Evolutionary conservation across 1,284 basidiomycete species (phyloP), one percentile per base, ranked within the genome.

Genomic region (Irpex sp.): DNA sequence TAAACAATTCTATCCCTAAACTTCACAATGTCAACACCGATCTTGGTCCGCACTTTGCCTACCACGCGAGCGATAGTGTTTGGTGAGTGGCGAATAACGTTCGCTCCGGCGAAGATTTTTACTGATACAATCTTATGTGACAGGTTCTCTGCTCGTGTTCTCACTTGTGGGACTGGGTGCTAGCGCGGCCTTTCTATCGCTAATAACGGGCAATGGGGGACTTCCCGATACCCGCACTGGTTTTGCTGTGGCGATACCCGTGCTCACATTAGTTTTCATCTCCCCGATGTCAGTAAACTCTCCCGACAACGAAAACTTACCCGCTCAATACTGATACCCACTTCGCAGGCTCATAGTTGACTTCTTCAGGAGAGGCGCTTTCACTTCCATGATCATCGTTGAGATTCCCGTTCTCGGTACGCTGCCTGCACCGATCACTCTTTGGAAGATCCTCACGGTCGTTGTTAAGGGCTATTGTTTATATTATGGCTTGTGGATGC

Each of bases 361-460:
- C 57, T 59, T 66, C 58, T 28, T 68, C 37, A 56, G 65, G 55
- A 66, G 56, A 6, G 66, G 65, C 10, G 68, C 67, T 5, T 66
- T 72, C 63, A 70, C 70, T 4, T 71, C 69, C n/a, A 63, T 67
- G 65, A 68, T 73, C 21, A 37, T 68, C 23, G 58, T 69, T 33
- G 71, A 73, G 63, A 65, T 73, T 9, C 54, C 35, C 58, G 70
- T 68, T 68, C 63, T 72, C 5, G 64, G 71, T 72, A 28, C 18
- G 45, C 4, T 33, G 18, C 16, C 28, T 59, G 19, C 19, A 12
- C 12, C 42, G 58, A 42, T n/a, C 47, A 28, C 53, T 49, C 19
- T 19, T 51, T 33, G 28, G 28, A 33, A 33, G 28, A 33, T 33
- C 28, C 28, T 33, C 28, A 33, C 7, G 6, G 28, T 33, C 28